phyloP scores from a whole-genome alignment of 345 rosid genomes.

The Linum tenue region DNA sequence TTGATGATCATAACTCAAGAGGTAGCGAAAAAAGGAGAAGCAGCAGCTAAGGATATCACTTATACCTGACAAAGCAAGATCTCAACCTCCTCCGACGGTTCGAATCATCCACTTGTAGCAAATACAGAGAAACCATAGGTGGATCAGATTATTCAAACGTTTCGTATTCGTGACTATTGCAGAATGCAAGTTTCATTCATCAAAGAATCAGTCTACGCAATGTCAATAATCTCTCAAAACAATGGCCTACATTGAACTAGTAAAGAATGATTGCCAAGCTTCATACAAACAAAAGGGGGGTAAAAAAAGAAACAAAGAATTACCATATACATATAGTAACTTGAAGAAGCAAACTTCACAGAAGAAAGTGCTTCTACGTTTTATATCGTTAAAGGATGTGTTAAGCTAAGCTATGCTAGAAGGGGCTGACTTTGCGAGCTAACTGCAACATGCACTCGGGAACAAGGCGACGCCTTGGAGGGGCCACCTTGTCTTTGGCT shows the following conservation, averaged over 20 bases:
- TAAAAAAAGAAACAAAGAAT: not conserved
- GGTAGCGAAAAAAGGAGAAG: not conserved
- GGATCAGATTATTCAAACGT: too few relatives aligned
- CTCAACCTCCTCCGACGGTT: too few relatives aligned
- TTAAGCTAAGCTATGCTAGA: slow-evolving; percentile 22
- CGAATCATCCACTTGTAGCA: too few relatives aligned
- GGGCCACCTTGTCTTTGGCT: slow-evolving; percentile 49
- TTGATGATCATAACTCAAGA: too few relatives aligned
- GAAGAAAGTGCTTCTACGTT: not conserved
- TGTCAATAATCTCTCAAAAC: too few relatives aligned
- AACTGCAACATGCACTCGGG: slow-evolving; percentile 83
- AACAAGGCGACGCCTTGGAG: slow-evolving; percentile 79
- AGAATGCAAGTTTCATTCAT: too few relatives aligned
- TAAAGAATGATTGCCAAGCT: too few relatives aligned
- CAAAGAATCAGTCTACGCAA: too few relatives aligned
- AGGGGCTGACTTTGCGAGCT: slow-evolving; percentile 85
- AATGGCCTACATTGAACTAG: too few relatives aligned
- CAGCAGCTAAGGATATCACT: not conserved
- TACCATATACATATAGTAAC: not conserved
- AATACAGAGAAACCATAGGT: too few relatives aligned
- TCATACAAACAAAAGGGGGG: too few relatives aligned
- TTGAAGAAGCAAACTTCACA: not conserved
- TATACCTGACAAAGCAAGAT: not conserved
- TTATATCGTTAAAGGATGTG: not conserved
- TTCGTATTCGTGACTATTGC: too few relatives aligned